These are phyloP conservation scores for Mycena floridula DNA, from an alignment of 768 basidiomycete genomes.

Conservation along the genomic window DNA sequence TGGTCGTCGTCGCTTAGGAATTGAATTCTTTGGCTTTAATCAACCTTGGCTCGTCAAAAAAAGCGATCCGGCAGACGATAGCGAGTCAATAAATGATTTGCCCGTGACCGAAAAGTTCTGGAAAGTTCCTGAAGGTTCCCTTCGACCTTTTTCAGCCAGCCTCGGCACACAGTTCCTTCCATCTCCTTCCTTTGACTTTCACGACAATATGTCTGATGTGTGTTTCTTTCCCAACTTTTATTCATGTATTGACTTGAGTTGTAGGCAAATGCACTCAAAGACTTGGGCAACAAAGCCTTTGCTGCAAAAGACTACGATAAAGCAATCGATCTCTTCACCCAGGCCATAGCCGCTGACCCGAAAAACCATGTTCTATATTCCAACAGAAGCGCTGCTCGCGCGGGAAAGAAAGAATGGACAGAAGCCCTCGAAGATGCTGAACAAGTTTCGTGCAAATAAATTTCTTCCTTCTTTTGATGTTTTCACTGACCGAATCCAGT, in stretches of 20 bases:
- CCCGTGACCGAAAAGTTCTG: no score
- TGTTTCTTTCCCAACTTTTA: slow-evolving; percentile 11
- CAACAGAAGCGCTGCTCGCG: slow-evolving; percentile 86
- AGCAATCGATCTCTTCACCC: slow-evolving; percentile 76
- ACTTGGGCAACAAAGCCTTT: slow-evolving; percentile 94
- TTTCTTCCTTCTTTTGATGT: not conserved
- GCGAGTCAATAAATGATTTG: no score
- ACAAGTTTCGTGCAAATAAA: slow-evolving; percentile 57
- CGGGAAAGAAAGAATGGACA: slow-evolving; percentile 75
- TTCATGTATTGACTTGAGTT: not conserved
- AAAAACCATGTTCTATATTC: slow-evolving; percentile 87
- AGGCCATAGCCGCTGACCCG: slow-evolving; percentile 80
- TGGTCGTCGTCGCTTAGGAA: no score
- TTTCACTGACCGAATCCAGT: slow-evolving; percentile 34
- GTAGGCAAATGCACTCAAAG: slow-evolving; percentile 65
- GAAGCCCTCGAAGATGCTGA: slow-evolving; percentile 85
- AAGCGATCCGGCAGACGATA: no score
- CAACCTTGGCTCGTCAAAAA: no score
- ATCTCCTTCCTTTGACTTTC: not conserved
- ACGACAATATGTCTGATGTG: slow-evolving; percentile 27
- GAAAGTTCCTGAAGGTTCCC: no score
- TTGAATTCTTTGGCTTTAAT: no score
- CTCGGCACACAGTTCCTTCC: no score
- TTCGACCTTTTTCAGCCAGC: no score
- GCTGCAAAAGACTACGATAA: slow-evolving; percentile 87